phyloP scores from a whole-genome alignment of 2,329 filamentous ascomycete species.

The Penicillium hesseltinei region DNA sequence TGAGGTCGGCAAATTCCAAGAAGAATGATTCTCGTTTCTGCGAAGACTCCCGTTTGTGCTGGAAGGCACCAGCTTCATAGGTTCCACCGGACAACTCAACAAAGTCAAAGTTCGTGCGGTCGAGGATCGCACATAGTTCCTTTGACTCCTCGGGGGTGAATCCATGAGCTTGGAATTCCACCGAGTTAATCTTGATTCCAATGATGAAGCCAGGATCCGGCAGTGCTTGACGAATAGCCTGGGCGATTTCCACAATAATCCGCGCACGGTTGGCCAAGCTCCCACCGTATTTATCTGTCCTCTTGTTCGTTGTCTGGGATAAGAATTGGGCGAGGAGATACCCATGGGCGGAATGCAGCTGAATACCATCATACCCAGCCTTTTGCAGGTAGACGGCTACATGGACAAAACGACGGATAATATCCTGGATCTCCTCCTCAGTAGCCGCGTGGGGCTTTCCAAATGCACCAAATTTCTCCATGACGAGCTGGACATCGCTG shows the following conservation, averaged over 20 bases:
- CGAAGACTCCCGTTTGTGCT: slow-evolving; percentile 55
- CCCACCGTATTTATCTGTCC: slow-evolving; percentile 22
- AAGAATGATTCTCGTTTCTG: slow-evolving; percentile 59
- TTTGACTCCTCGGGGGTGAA: slow-evolving; percentile 6
- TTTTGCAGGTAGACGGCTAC: slow-evolving; percentile 20
- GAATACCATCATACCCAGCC: slow-evolving; percentile 23
- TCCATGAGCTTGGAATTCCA: slow-evolving; percentile 4
- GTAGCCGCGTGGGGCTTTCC: slow-evolving; percentile 20
- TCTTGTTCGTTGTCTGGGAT: slow-evolving; percentile 18
- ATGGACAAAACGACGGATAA: slow-evolving; percentile 22
- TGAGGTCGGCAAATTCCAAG: slow-evolving; percentile 57
- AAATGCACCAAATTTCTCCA: slow-evolving; percentile 18
- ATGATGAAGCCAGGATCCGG: slow-evolving; percentile 17
- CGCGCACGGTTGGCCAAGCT: slow-evolving; percentile 22
- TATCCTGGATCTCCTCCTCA: slow-evolving; percentile 17
- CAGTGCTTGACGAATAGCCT: slow-evolving; percentile 19
- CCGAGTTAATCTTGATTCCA: slow-evolving; percentile 18
- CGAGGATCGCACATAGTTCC: slow-evolving; percentile 38
- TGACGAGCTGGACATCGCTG: slow-evolving; percentile 19
- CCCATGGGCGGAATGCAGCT: slow-evolving; percentile 19
- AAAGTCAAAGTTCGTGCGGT: slow-evolving; percentile 37
- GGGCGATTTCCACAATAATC: slow-evolving; percentile 21
- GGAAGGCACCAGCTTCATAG: slow-evolving; percentile 55
- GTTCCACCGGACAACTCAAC: slow-evolving; percentile 61
- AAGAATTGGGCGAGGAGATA: slow-evolving; percentile 26